Conservation (phyloP, 2,329 filamentous ascomycete genomes). For the Botryotinia calthae region DNA sequence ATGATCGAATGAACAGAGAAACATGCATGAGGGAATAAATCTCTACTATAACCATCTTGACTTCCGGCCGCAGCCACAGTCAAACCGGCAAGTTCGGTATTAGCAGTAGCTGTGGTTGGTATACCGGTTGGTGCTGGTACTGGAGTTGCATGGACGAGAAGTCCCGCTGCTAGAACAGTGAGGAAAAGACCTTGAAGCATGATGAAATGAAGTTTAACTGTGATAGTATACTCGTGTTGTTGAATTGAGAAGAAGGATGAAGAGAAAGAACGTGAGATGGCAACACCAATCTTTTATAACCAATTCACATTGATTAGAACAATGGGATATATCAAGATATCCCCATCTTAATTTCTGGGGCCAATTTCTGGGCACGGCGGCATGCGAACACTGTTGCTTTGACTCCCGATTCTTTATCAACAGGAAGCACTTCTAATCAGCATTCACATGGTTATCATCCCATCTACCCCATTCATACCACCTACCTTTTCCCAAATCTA, state of each 20-base stretch:
- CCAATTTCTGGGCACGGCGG: neutral
- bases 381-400: neutral
- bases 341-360: neutral
- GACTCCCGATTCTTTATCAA: neutral
- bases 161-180: neutral
- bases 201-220: neutral
- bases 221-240: neutral
- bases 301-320: neutral
- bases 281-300: neutral
- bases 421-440: neutral
- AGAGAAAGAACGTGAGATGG: neutral
- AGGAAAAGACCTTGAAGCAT: slow-evolving; percentile 13
- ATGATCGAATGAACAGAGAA: neutral
- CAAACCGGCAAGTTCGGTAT: slow-evolving; percentile 55
- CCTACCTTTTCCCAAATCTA: neutral
- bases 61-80: slow-evolving; percentile 56
- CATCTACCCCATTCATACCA: neutral
- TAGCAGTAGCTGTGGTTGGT: slow-evolving; percentile 56
- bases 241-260: neutral
- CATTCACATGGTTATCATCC: neutral
- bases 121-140: slow-evolving; percentile 56
- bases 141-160: slow-evolving; percentile 7
- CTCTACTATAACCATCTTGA: slow-evolving; percentile 59
- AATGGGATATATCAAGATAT: neutral
- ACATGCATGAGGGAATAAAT: slow-evolving; percentile 56